A percentile compares a stretch with the other conserved stretches of the same genome.
Conservation (phyloP, 2,329 filamentous ascomycete genomes). For the Boeremia lycopersici region DNA sequence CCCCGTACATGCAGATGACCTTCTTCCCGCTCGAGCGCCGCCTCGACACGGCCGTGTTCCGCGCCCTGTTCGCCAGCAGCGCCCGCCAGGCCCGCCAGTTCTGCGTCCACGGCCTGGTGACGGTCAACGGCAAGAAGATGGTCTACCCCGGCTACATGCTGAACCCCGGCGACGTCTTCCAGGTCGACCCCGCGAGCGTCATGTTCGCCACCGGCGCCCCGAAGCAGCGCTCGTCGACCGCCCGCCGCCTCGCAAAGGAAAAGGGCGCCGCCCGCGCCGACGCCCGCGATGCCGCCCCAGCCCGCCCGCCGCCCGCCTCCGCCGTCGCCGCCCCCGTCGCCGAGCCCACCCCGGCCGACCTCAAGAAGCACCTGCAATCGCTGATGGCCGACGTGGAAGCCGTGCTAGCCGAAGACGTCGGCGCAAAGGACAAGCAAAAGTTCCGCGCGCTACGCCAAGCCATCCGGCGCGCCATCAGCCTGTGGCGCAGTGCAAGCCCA, state of each 20-base stretch:
- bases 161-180: conserved; percentile 98
- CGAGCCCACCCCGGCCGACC: conserved; percentile 37
- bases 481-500: conserved; percentile 53
- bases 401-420: conserved; percentile 64
- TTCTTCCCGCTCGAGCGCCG: conserved; percentile 90
- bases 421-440: conserved; percentile 75
- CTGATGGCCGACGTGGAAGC: conserved; percentile 60
- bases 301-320: conserved; percentile 15
- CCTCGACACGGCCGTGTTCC: conserved; percentile 92
- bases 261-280: conserved; percentile 38
- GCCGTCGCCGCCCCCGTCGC: conserved; percentile 19
- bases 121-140: conserved; percentile 98
- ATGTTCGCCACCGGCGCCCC: conserved; percentile 82
- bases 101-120: conserved; percentile 89
- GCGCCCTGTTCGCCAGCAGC: conserved; percentile 92
- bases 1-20: conserved; percentile 95
- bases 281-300: conserved; percentile 27
- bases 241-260: conserved; percentile 38
- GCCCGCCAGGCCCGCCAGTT: conserved; percentile 92
- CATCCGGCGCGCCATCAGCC: conserved; percentile 67
- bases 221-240: conserved; percentile 55
- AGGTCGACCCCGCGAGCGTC: conserved; percentile 87
- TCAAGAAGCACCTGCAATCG: conserved; percentile 44
- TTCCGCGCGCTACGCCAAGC: conserved; percentile 74
- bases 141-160: conserved; percentile 87